Evolutionary conservation across 495 filamentous ascomycete species (phyloP).

Genomic region (Alectoria sarmentosa): DNA sequence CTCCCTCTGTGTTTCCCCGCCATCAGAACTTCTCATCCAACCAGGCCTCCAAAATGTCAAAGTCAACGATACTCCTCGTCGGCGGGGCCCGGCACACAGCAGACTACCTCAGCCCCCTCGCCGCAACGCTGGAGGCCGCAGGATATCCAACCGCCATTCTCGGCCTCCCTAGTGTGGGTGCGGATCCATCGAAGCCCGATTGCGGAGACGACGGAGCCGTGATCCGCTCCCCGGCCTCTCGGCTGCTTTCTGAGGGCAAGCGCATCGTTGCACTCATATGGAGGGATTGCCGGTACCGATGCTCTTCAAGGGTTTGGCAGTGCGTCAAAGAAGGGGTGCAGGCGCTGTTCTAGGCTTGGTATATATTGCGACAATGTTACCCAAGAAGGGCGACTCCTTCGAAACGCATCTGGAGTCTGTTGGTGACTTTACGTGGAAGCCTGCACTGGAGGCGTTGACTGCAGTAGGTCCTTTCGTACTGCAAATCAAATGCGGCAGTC

Average conservation of each 20-base stretch:
- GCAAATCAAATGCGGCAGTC: not conserved
- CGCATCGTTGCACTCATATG: not conserved
- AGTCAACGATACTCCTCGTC: too few species aligned
- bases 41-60: too few species aligned
- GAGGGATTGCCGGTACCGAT: slow-evolving; percentile 3
- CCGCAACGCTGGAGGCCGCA: too few species aligned
- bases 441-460: not conserved
- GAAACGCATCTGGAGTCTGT: slow-evolving; percentile 5
- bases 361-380: not conserved
- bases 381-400: slow-evolving; percentile 2
- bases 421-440: not conserved
- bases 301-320: not conserved
- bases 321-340: too few species aligned
- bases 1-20: too few species aligned
- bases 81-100: too few species aligned
- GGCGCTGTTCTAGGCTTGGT: not conserved
- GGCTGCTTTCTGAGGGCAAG: not conserved
- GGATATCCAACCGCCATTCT: too few species aligned
- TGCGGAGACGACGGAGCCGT: not conserved
- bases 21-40: too few species aligned
- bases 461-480: not conserved
- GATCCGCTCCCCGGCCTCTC: not conserved
- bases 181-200: not conserved
- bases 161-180: too few species aligned
- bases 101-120: too few species aligned